Evolutionary conservation across 163 green algal species (phyloP).

Genomic region (Chlamydomonas reinhardtii): DNA sequence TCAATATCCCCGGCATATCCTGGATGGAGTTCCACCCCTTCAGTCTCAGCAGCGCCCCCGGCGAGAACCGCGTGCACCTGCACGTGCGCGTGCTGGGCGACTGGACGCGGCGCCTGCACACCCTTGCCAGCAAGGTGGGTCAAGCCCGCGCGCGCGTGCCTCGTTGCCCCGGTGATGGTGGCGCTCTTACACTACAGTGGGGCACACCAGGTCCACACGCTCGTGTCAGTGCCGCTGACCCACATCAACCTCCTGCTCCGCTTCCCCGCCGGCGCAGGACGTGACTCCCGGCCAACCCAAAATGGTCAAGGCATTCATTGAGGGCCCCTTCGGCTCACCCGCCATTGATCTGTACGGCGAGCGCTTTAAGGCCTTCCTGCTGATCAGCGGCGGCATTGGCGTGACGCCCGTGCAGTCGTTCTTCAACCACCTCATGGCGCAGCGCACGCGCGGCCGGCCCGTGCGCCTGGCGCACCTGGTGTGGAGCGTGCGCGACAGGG

Average conservation of each 20-base stretch:
- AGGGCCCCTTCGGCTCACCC: background rate
- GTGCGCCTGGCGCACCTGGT: background rate
- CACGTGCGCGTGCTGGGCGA: conserved; percentile 5
- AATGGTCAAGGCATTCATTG: background rate
- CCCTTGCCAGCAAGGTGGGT: background rate
- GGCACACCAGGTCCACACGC: too few species aligned
- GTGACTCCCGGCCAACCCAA: background rate
- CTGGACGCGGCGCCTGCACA: background rate
- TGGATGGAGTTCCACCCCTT: conserved; percentile 64
- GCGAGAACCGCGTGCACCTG: background rate
- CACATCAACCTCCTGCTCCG: background rate
- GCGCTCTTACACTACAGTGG: too few species aligned
- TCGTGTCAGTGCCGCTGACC: too few species aligned
- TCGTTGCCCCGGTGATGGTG: too few species aligned
- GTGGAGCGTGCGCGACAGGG: background rate
- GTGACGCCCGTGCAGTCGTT: conserved; percentile 10
- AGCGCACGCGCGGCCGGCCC: background rate
- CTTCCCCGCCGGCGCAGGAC: background rate
- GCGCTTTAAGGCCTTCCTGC: background rate
- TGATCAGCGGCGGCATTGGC: conserved; percentile 3
- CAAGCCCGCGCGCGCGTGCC: too few species aligned
- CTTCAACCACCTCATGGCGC: conserved; percentile 17
- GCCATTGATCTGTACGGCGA: background rate
- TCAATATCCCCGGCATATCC: conserved; percentile 58
- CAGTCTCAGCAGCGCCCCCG: conserved; percentile 56